Evolutionary conservation across 441 rosid species (phyloP), one percentile per base, ranked within the genome.

Genomic region (Gossypium schwendimanii): DNA sequence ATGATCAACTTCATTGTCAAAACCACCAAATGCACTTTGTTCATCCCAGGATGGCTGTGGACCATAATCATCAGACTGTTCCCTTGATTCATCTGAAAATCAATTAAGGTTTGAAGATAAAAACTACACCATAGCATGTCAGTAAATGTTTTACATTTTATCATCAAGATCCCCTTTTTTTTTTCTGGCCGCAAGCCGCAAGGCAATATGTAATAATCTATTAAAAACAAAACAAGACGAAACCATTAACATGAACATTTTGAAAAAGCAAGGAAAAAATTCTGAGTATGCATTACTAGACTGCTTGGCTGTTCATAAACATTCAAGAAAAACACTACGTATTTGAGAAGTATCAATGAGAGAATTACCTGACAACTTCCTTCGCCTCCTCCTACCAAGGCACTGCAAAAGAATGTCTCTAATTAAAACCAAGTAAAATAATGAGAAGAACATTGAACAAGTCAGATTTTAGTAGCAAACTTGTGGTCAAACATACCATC

Each of bases 361-460:
- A 76, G 50, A 65, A 53, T 76, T 87, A 94, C 97, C 97, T 80
- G 93, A 75, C 58, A 70, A 71, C 72, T 83, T 86, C 77, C 82
- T 84, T 75, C 80, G 76, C 76, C 85, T 77, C 69, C 85, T 87
- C 88, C 88, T 87, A 72, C 90, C 94, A 76, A 91, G 82, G 80
- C 96, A 92, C 97, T 94, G 75, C 85, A 80, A 86, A 63, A 71
- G 78, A 83, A 80, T 1, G 77, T 21, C 69, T 62, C 28, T 75
- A 59, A 49, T 76, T 24, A 85, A 80, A 66, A 63, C 11, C 68
- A 24, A 73, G 20, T 8, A 50, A 44, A 66, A 73, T 17, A 4
- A 2, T 4, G 45, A 10, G 39, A 57, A 69, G 67, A 67, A 17
- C 47, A 28, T 50, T 14, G 6, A 17, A 50, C 24, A 45, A 58